Percentiles rank a stretch among this genome's conserved stretches.
These are phyloP conservation scores for Plantago coronopus DNA, from an alignment of 305 asterid species.

Conservation along the genomic window DNA sequence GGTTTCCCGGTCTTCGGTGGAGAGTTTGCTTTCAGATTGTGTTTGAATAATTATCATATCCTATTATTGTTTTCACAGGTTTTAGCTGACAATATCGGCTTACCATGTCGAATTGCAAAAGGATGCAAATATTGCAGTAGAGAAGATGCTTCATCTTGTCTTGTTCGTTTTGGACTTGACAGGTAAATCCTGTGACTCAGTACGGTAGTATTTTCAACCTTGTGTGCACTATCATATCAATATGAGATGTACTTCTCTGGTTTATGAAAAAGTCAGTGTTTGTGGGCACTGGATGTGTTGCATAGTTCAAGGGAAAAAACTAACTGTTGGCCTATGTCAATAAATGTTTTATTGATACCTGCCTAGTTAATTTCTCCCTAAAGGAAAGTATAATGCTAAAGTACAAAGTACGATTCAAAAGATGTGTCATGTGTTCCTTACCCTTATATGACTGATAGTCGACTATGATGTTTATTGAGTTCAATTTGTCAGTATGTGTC, in stretches of 20 bases:
- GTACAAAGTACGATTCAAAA: not conserved
- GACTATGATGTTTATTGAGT: slow-evolving; percentile 12
- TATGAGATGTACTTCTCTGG: slow-evolving; percentile 18
- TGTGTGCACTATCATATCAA: slow-evolving; percentile 8
- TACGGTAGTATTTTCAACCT: slow-evolving; percentile 16
- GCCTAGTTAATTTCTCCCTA: not conserved
- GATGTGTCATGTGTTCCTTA: not conserved
- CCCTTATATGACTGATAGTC: not conserved
- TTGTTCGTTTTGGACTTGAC: slow-evolving; percentile 83
- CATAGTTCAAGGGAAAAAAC: not conserved
- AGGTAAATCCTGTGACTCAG: slow-evolving; percentile 45
- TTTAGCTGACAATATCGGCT: slow-evolving; percentile 81
- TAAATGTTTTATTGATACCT: not conserved
- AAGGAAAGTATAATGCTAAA: not conserved
- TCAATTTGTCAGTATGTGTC: slow-evolving; percentile 1
- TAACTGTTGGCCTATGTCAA: no score
- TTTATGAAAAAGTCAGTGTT: slow-evolving; percentile 3
- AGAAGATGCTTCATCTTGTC: slow-evolving; percentile 91
- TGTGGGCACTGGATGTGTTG: not conserved
- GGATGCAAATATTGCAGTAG: slow-evolving; percentile 90
- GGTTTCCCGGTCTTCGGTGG: slow-evolving; percentile 10
- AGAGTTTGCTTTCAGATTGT: slow-evolving; percentile 15
- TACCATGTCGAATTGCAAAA: slow-evolving; percentile 95
- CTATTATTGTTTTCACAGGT: slow-evolving; percentile 50
- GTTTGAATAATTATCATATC: slow-evolving; percentile 14